A percentile compares a stretch with the other conserved stretches of the same genome.
These are phyloP conservation scores for Neurospora sp. DNA, from an alignment of 495 filamentous ascomycete genomes.

Conservation along the genomic window DNA sequence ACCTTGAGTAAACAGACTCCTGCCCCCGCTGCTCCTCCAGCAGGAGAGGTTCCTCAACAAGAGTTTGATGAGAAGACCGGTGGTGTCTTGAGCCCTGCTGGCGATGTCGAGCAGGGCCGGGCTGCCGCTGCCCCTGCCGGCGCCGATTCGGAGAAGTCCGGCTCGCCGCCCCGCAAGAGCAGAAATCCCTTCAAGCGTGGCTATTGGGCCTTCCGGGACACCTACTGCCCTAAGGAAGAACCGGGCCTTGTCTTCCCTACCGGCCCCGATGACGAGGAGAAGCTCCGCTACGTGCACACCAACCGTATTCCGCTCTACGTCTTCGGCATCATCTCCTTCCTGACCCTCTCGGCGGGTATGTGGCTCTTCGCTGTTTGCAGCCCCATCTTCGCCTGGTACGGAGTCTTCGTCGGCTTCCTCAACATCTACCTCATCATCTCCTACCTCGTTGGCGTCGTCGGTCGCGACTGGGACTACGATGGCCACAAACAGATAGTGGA, in stretches of 20 bases:
- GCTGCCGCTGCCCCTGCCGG: neutral
- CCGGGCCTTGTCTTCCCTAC: slow-evolving; percentile 19
- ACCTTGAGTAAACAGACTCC: slow-evolving; percentile 4
- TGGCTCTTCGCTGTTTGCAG: slow-evolving; percentile 22
- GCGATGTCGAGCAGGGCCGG: slow-evolving; percentile 5
- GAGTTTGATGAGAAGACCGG: slow-evolving; percentile 8
- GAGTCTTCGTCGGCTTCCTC: slow-evolving; percentile 24
- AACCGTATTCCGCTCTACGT: slow-evolving; percentile 25
- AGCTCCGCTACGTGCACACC: slow-evolving; percentile 18
- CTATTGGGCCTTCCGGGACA: slow-evolving; percentile 14
- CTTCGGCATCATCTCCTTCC: slow-evolving; percentile 22
- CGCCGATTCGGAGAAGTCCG: slow-evolving; percentile 8
- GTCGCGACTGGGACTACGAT: slow-evolving; percentile 21
- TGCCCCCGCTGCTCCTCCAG: slow-evolving; percentile 1
- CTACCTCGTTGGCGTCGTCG: slow-evolving; percentile 22
- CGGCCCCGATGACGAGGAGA: slow-evolving; percentile 21
- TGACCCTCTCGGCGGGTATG: slow-evolving; percentile 24
- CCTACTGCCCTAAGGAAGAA: slow-evolving; percentile 22
- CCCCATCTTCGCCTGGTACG: slow-evolving; percentile 25
- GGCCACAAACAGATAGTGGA: slow-evolving; percentile 9
- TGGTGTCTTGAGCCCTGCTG: neutral
- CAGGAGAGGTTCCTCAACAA: slow-evolving; percentile 8
- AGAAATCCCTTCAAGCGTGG: slow-evolving; percentile 8
- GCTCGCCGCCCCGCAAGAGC: neutral
- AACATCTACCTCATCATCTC: slow-evolving; percentile 27